A percentile compares a stretch with the other conserved stretches of the same genome.
Evolutionary conservation across 2,329 filamentous ascomycete genomes (phyloP).

Genomic region (Penicillium glabrum): DNA sequence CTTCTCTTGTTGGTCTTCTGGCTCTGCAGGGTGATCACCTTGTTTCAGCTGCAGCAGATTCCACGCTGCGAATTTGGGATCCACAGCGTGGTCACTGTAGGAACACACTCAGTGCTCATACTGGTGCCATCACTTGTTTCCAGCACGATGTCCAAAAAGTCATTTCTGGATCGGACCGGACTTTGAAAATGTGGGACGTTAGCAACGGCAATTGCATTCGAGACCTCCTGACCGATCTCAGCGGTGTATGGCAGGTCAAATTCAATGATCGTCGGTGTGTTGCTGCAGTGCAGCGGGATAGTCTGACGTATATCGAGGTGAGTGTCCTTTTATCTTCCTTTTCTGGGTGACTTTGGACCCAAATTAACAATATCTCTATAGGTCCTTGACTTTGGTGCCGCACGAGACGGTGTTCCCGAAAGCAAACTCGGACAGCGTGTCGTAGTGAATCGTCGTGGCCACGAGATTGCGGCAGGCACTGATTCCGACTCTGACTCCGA

Average conservation of each 20-base stretch:
- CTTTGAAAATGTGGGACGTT: conserved; percentile 98
- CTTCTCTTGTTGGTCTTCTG: conserved; percentile 84
- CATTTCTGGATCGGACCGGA: conserved; percentile 92
- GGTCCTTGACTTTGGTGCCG: conserved; percentile 96
- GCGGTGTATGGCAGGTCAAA: conserved; percentile 98
- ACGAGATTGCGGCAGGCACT: conserved; percentile 32
- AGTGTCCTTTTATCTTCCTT: conserved; percentile 31
- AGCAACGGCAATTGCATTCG: conserved; percentile 87
- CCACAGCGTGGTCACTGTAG: conserved; percentile 89
- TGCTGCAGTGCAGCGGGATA: conserved; percentile 90
- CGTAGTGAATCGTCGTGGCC: conserved; percentile 45
- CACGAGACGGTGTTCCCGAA: conserved; percentile 78
- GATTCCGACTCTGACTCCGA: conserved; percentile 31
- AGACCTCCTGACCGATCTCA: conserved; percentile 88
- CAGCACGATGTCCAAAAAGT: conserved; percentile 97
- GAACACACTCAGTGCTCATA: conserved; percentile 87
- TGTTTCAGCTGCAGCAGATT: conserved; percentile 93
- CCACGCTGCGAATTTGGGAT: conserved; percentile 94
- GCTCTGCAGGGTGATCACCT: conserved; percentile 87
- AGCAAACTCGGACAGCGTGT: conserved; percentile 79
- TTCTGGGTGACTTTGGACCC: not conserved
- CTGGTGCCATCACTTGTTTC: conserved; percentile 96
- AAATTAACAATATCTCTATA: conserved; percentile 42
- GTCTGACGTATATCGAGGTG: conserved; percentile 94
- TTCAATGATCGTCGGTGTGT: conserved; percentile 96